Percentiles rank a stretch among this genome's conserved stretches.
These are phyloP conservation scores for Bipolaris gigantea DNA, from an alignment of 2,329 filamentous ascomycete species.

Conservation along the genomic window DNA sequence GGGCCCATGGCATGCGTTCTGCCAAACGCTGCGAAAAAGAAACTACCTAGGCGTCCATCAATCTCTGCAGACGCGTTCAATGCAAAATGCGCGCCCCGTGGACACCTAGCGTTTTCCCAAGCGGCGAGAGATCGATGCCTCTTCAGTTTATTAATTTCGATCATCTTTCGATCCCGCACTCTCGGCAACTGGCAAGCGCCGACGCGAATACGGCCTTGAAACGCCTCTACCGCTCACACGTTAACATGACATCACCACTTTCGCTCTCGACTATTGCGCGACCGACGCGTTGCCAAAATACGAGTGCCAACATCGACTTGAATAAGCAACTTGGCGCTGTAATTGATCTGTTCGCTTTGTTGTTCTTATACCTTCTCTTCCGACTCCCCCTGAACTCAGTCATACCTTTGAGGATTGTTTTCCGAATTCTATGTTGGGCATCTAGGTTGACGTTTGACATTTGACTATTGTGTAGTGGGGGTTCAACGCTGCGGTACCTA, in stretches of 20 bases:
- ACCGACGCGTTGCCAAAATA: slow-evolving; percentile 14
- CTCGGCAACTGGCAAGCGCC: slow-evolving; percentile 18
- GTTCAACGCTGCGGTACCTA: not conserved
- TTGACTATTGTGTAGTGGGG: not conserved
- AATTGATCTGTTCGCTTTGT: not conserved
- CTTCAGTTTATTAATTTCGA: slow-evolving; percentile 16
- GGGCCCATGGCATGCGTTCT: not conserved
- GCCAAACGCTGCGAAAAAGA: not conserved
- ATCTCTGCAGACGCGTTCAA: not conserved
- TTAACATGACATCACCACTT: slow-evolving; percentile 30
- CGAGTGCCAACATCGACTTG: slow-evolving; percentile 9
- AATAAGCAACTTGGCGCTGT: slow-evolving; percentile 7
- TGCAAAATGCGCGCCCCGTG: slow-evolving; percentile 11
- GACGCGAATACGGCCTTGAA: slow-evolving; percentile 15
- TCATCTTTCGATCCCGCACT: slow-evolving; percentile 14
- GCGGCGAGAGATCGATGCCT: slow-evolving; percentile 4
- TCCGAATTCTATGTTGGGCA: not conserved
- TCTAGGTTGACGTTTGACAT: not conserved
- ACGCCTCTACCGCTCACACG: slow-evolving; percentile 4
- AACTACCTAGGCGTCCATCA: not conserved
- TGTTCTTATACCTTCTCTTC: slow-evolving; percentile 3
- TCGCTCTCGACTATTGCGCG: not conserved
- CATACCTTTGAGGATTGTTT: slow-evolving; percentile 2
- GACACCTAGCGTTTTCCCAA: slow-evolving; percentile 11
- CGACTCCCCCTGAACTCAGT: not conserved